Evolutionary conservation across 2,329 filamentous ascomycete genomes (phyloP).

Genomic region (Fusarium equiseti): DNA sequence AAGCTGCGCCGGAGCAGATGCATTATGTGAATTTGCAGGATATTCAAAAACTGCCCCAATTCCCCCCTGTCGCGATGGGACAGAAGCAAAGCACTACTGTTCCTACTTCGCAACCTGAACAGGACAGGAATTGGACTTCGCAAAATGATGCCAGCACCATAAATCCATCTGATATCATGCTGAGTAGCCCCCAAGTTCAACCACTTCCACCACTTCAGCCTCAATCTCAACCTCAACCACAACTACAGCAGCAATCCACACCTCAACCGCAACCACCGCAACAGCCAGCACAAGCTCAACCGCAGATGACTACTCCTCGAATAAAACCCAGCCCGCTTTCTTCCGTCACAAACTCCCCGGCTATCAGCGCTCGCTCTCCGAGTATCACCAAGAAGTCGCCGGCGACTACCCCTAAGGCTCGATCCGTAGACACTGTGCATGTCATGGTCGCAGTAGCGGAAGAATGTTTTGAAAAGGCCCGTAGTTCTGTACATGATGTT

Average conservation of each 20-base stretch:
- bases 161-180: constrained; percentile 46
- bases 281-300: constrained; percentile 21
- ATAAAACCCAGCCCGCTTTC: constrained; percentile 56
- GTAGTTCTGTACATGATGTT: constrained; percentile 63
- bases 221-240: constrained; percentile 26
- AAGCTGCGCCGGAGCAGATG: constrained; percentile 44
- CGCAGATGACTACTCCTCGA: constrained; percentile 43
- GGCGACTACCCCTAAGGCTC: constrained; percentile 55
- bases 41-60: constrained; percentile 52
- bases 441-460: constrained; percentile 79
- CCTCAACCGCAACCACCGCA: constrained; percentile 23
- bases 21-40: constrained; percentile 56
- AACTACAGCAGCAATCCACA: constrained; percentile 20
- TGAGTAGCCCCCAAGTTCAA: constrained; percentile 34
- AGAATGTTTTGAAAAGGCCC: constrained; percentile 78
- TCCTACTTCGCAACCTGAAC: constrained; percentile 24
- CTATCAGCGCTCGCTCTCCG: constrained; percentile 55
- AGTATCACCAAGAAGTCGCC: constrained; percentile 59
- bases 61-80: constrained; percentile 45
- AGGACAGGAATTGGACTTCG: constrained; percentile 25
- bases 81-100: constrained; percentile 36
- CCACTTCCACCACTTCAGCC: constrained; percentile 25
- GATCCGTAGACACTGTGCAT: constrained; percentile 64
- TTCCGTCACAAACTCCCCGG: constrained; percentile 57
- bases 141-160: constrained; percentile 40